These are phyloP conservation scores for Penstemon davidsonii DNA, from an alignment of 257 asterid species.

Conservation along the genomic window DNA sequence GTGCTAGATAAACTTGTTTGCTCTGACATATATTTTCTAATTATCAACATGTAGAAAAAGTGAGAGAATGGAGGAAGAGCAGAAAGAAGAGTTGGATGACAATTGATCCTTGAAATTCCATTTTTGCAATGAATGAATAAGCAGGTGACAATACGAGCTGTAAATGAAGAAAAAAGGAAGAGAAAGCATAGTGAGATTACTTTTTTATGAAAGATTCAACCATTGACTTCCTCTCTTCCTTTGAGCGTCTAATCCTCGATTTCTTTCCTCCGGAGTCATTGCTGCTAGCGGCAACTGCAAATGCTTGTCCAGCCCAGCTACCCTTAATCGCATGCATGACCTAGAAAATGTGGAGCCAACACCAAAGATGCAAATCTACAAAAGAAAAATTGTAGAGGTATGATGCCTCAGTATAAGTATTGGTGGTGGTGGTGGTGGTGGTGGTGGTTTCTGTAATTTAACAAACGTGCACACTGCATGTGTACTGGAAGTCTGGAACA, in stretches of 20 bases:
- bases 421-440: too few relatives aligned
- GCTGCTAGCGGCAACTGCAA: conserved; percentile 60
- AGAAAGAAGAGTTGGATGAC: not conserved
- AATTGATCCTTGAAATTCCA: not conserved
- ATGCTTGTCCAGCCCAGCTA: conserved; percentile 70
- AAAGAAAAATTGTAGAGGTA: not conserved
- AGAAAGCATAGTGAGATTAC: conserved; percentile 37
- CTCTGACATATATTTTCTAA: not conserved
- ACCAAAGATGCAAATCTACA: conserved; percentile 32
- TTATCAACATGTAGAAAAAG: not conserved
- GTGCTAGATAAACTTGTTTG: not conserved
- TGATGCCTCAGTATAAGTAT: conserved; percentile 4
- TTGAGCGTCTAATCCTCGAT: conserved; percentile 82
- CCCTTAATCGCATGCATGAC: conserved; percentile 67
- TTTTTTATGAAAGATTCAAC: conserved; percentile 77
- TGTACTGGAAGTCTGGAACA: not conserved
- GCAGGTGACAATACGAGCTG: not conserved
- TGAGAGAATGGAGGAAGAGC: not conserved
- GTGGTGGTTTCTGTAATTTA: not conserved
- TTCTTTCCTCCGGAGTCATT: conserved; percentile 68
- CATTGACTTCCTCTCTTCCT: conserved; percentile 87
- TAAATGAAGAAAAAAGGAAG: not conserved
- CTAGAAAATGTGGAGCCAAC: conserved; percentile 15
- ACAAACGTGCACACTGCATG: not conserved
- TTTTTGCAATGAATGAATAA: not conserved